Evolutionary conservation across 2,329 filamentous ascomycete species (phyloP), one percentile per base, ranked within the genome.

Genomic region (Fusarium oligoseptatum): DNA sequence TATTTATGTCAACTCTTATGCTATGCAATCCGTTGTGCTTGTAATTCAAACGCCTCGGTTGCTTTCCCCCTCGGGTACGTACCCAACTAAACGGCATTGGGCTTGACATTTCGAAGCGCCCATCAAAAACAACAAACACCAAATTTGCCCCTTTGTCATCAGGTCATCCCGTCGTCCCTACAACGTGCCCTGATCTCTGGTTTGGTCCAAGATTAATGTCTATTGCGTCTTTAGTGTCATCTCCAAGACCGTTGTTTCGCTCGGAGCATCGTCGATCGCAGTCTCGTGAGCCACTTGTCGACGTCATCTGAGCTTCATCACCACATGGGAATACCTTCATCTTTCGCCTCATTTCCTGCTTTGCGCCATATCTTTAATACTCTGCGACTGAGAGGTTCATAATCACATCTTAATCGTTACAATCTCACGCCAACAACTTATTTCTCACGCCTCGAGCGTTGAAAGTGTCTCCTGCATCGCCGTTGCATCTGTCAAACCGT

Each of bases 251-350:
- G 7, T 22, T 72, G 64, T 52, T 71, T 60, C 15, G 45, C 56
- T 60, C 48, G 48, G 12, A 11, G 29, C 24, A 20, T 22, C 39
- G 27, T 36, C 36, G 27, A 43, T 37, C 24, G 27, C 34, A 29
- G 43, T 29, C 39, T 74, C 50, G 60, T n/a, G 39, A 22, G 37
- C 17, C 7, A 52, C n/a, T 45, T 50, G 20, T 20, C 72, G 71
- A 74, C 72, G 71, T 74, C 72, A 74, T 74, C 60, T 37, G 29
- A 32, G 24, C 22, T 67, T 66, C 68, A 66, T 62, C 6, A 52
- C 39, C 43, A 36, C 7, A 48, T 68, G 60, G 20, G 64, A 69
- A 60, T 66, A 72, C 24, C 71, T 66, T 74, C 64, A 57, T 39
- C 50, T 72, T 63, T 74, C 36, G 71, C 68, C 68, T 50, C 71